Evolutionary conservation across 495 filamentous ascomycete genomes (phyloP), one percentile per base, ranked within the genome.

Genomic region (Hyaloscypha finlandica): DNA sequence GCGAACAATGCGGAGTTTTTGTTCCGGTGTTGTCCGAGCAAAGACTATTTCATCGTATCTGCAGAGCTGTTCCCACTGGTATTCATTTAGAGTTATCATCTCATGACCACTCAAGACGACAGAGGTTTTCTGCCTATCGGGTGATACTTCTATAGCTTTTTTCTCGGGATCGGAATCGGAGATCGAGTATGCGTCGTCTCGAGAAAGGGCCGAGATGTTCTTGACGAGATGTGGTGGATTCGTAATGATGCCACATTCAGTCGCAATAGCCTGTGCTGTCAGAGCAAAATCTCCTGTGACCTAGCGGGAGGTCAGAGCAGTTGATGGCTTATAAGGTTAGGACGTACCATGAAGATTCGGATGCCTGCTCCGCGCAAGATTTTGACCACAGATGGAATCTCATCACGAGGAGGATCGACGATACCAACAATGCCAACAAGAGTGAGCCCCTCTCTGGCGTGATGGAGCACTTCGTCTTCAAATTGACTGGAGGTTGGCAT

Each of bases 211-310:
- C 0, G 74, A 74, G 39, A 81, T 72, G 37, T 75, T 71, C 52
- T 82, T 77, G 29, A 53, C 67, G 51, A 73, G 48, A 35, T 69
- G 42, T 11, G 70, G 63, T 12, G 73, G 77, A 68, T 73, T 79
- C 30, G 81, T 87, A 68, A 88, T 82, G 73, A 92, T 92, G 14
- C 88, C 88, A 68, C 86, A 87, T 25, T 90, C 83, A 4, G 78
- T 75, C 6, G 89, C 89, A 65, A 92, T 91, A 3, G 89, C 87
- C 67, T 85, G 81, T 0, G 89, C 89, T 2, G 90, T 92, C 25
- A 90, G 79, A 12, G 86, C 85, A 68, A 88, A 89, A 72, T 93
- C 90, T 37, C 90, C 90, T 30, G 90, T 92, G n/a, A 88, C 85
- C 71, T 73, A 29, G 16, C 9, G 16, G 12, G 35, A 53, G 73